Conservation (phyloP, 2,329 filamentous ascomycete species). For the Tolypocladium inflatum region DNA sequence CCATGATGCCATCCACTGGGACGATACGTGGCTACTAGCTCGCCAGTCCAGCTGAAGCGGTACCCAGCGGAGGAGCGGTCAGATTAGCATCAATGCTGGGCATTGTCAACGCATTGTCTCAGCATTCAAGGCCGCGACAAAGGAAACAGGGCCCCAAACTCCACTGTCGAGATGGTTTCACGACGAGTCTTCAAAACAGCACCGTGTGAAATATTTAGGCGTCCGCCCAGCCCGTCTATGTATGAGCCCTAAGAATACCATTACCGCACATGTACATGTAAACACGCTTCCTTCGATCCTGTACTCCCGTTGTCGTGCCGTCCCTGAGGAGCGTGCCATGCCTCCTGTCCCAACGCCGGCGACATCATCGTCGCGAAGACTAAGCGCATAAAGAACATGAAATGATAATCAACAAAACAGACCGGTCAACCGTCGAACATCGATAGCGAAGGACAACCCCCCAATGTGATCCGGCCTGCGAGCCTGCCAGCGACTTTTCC, state of each 20-base stretch:
- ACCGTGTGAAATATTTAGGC: neutral
- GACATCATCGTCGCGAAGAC: conserved; percentile 15
- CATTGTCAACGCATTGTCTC: neutral
- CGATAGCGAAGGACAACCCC: neutral
- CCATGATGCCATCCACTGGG: conserved; percentile 1
- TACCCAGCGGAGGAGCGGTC: neutral
- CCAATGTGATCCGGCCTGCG: neutral
- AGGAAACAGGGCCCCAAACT: neutral
- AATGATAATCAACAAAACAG: neutral
- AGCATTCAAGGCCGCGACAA: neutral
- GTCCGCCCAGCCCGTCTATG: neutral
- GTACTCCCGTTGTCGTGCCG: conserved; percentile 7
- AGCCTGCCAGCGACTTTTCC: neutral
- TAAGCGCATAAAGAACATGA: conserved; percentile 1
- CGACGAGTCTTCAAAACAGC: neutral
- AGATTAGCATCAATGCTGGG: neutral
- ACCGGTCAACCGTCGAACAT: neutral
- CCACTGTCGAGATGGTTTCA: neutral
- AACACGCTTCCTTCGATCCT: conserved; percentile 1
- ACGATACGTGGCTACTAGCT: neutral
- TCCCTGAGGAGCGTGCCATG: conserved; percentile 2
- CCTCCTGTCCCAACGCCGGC: conserved; percentile 16
- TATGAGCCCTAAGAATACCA: neutral
- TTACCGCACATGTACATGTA: conserved; percentile 1
- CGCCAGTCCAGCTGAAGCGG: neutral